These are phyloP conservation scores for Pythium chondricola DNA, from an alignment of 352 stramenopile species.

Conservation along the genomic window DNA sequence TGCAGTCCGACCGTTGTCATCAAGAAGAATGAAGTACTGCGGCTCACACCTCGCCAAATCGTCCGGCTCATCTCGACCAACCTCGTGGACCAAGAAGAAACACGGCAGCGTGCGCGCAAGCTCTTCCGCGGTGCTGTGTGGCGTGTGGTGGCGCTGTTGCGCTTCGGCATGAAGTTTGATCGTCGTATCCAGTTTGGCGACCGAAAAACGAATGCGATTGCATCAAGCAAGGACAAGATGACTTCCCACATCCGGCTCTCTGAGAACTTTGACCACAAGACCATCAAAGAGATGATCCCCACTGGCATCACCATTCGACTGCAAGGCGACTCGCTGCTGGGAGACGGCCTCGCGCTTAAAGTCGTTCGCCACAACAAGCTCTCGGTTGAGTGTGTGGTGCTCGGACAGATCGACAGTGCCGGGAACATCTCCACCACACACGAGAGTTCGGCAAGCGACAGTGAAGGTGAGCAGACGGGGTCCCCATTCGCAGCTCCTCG, in stretches of 20 bases:
- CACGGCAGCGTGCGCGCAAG: slow-evolving; percentile 69
- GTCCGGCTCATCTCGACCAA: slow-evolving; percentile 86
- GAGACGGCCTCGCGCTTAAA: slow-evolving; percentile 66
- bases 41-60: slow-evolving; percentile 60
- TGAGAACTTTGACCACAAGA: slow-evolving; percentile 88
- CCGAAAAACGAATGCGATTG: slow-evolving; percentile 25
- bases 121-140: slow-evolving; percentile 80
- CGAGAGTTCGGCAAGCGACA: slow-evolving; percentile 25
- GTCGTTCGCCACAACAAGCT: slow-evolving; percentile 81
- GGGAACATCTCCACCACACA: slow-evolving; percentile 19
- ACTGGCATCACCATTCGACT: slow-evolving; percentile 78
- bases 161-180: slow-evolving; percentile 87
- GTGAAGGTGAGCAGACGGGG: slow-evolving; percentile 1
- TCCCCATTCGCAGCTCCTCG: slow-evolving; percentile 13
- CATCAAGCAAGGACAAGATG: slow-evolving; percentile 27
- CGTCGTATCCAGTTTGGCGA: slow-evolving; percentile 73
- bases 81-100: slow-evolving; percentile 81
- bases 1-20: slow-evolving; percentile 76
- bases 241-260: slow-evolving; percentile 79
- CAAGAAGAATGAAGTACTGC: slow-evolving; percentile 72
- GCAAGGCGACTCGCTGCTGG: slow-evolving; percentile 71
- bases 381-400: slow-evolving; percentile 78
- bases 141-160: slow-evolving; percentile 80
- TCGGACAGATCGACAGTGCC: slow-evolving; percentile 33
- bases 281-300: slow-evolving; percentile 87